Percentiles rank a stretch among this genome's conserved stretches.
Conservation (phyloP, 805 yeast genomes). For the Cyberlindnera euphorbiiphila region DNA sequence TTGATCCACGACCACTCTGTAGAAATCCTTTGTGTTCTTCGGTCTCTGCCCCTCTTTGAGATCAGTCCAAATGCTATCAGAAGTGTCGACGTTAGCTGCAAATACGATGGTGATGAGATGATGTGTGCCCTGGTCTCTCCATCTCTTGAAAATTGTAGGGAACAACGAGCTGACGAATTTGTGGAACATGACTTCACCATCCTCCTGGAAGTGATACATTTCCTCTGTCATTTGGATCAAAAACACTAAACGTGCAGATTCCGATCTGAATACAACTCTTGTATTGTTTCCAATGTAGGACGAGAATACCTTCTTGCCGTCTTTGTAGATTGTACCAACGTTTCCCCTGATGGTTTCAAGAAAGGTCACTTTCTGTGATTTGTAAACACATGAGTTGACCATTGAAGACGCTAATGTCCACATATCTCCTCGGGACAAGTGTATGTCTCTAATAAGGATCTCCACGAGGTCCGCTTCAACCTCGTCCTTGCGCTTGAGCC, state of each 20-base stretch:
- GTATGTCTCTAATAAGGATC: constrained; percentile 72
- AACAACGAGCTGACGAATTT: constrained; percentile 88
- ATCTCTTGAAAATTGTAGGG: constrained; percentile 81
- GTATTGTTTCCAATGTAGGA: constrained; percentile 75
- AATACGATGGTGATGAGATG: constrained; percentile 91
- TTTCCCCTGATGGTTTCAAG: constrained; percentile 59
- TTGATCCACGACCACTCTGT: constrained; percentile 92
- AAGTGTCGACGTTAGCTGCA: constrained; percentile 64
- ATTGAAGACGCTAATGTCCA: constrained; percentile 73
- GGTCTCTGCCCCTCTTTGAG: constrained; percentile 71
- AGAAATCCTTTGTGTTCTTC: constrained; percentile 68
- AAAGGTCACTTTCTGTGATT: constrained; percentile 60
- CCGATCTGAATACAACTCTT: constrained; percentile 82
- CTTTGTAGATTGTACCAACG: constrained; percentile 56
- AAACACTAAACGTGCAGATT: constrained; percentile 79
- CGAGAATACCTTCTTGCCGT: constrained; percentile 68
- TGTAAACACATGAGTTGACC: constrained; percentile 60
- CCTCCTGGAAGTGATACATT: constrained; percentile 98
- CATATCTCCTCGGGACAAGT: constrained; percentile 87
- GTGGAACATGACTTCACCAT: constrained; percentile 91
- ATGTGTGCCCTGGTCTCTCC: constrained; percentile 85
- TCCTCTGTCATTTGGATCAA: constrained; percentile 87
- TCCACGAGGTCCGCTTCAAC: constrained; percentile 83
- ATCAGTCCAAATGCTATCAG: constrained; percentile 48
- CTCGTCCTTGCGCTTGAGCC: constrained; percentile 38